phyloP scores from a whole-genome alignment of 2,329 filamentous ascomycete species.

The Monosporascus sp. region DNA sequence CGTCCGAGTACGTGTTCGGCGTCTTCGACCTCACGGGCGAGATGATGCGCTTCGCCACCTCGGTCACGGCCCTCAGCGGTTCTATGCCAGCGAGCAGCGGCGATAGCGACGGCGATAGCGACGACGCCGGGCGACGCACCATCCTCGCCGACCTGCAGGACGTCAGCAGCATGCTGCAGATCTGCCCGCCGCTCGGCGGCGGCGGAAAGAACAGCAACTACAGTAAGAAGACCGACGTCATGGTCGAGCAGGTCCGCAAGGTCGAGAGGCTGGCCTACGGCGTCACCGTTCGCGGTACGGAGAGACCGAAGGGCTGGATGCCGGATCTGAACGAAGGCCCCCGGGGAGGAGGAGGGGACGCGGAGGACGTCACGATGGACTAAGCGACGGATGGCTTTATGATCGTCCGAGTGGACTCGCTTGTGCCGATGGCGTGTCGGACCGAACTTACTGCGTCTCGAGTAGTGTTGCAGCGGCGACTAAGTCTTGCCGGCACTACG shows the following conservation, averaged over 20 bases:
- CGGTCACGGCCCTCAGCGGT: conserved; percentile 72
- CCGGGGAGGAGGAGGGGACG: conserved; percentile 10
- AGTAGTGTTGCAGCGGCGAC: too few relatives aligned
- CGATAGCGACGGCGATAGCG: conserved; percentile 23
- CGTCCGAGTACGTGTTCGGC: conserved; percentile 83
- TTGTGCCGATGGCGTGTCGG: too few relatives aligned
- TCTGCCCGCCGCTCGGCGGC: conserved; percentile 54
- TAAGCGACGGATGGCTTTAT: conserved; percentile 3
- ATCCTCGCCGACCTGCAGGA: conserved; percentile 78
- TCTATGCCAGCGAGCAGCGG: conserved; percentile 28
- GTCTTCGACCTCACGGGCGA: conserved; percentile 93
- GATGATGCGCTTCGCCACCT: conserved; percentile 94
- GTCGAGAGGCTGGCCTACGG: conserved; percentile 89
- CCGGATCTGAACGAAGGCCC: conserved; percentile 56
- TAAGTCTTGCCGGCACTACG: too few relatives aligned
- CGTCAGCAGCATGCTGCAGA: conserved; percentile 71
- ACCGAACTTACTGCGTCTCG: too few relatives aligned
- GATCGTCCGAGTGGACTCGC: too few relatives aligned
- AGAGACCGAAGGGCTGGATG: conserved; percentile 87
- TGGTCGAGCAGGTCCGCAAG: conserved; percentile 85
- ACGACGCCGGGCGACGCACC: conserved; percentile 32
- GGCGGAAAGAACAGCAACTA: conserved; percentile 45
- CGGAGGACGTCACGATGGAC: conserved; percentile 15
- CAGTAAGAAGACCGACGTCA: conserved; percentile 76
- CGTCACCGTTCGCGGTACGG: conserved; percentile 77